These are phyloP conservation scores for Martiniozyma abietophila DNA, from an alignment of 805 yeast genomes.

Conservation along the genomic window DNA sequence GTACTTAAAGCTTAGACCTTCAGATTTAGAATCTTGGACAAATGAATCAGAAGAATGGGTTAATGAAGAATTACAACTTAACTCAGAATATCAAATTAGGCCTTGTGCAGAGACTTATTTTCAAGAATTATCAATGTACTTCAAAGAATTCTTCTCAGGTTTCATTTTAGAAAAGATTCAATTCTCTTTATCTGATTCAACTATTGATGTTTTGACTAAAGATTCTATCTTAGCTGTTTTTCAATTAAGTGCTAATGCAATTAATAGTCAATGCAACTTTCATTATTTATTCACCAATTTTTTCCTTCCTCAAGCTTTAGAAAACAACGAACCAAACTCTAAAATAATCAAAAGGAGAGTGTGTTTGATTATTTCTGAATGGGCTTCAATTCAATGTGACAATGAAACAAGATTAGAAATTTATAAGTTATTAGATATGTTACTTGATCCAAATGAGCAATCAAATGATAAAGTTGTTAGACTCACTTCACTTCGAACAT, in stretches of 20 bases:
- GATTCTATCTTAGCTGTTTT: constrained; percentile 81
- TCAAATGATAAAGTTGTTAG: constrained; percentile 70
- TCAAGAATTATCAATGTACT: constrained; percentile 59
- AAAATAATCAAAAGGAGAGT: constrained; percentile 68
- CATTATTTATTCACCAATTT: constrained; percentile 49
- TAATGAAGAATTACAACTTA: constrained; percentile 63
- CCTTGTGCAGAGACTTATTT: constrained; percentile 84
- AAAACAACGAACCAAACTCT: constrained; percentile 34
- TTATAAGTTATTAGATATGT: constrained; percentile 45
- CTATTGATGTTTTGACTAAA: constrained; percentile 45
- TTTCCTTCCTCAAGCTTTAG: constrained; percentile 58
- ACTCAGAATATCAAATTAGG: constrained; percentile 77
- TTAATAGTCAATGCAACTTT: constrained; percentile 59
- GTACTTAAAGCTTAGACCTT: constrained; percentile 65
- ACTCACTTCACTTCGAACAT: constrained; percentile 62
- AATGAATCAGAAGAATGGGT: constrained; percentile 91
- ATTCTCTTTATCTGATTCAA: constrained; percentile 25
- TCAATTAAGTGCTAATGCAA: constrained; percentile 62
- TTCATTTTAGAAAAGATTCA: constrained; percentile 54
- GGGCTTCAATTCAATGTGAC: constrained; percentile 65
- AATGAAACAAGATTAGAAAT: constrained; percentile 46
- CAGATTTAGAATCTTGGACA: constrained; percentile 75
- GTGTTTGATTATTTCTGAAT: constrained; percentile 67
- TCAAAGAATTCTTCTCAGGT: constrained; percentile 44
- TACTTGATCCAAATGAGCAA: constrained; percentile 31